Conservation (phyloP, 257 asterid species). For the Nicotiana benthamiana region DNA sequence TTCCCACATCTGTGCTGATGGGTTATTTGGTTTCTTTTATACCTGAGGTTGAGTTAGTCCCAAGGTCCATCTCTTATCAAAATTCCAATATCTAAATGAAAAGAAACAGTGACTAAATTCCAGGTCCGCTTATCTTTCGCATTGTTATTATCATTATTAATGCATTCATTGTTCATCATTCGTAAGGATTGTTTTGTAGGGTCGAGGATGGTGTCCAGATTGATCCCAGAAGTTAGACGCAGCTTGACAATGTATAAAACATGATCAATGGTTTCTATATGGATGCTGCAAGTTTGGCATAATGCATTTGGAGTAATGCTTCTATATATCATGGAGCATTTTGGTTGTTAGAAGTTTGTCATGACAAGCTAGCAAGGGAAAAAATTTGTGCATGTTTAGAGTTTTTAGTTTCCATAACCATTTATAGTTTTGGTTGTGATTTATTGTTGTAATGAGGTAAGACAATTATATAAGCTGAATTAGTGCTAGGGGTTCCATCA, state of each 20-base stretch:
- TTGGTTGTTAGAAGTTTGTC: neutral
- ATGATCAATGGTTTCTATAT: neutral
- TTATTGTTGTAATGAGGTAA: neutral
- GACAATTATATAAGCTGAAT: neutral
- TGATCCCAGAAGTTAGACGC: neutral
- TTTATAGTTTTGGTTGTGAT: neutral
- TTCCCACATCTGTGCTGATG: too few relatives aligned
- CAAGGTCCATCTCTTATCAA: neutral
- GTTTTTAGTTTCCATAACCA: neutral
- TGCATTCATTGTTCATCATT: neutral
- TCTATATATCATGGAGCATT: too few relatives aligned
- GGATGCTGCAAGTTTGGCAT: neutral
- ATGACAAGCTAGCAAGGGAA: neutral
- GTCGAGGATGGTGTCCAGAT: neutral
- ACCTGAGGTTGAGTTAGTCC: too few relatives aligned
- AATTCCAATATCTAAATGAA: neutral
- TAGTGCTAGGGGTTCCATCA: neutral
- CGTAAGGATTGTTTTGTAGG: neutral
- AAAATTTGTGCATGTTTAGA: neutral
- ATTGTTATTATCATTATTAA: neutral
- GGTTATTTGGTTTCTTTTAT: too few relatives aligned
- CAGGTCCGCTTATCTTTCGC: neutral
- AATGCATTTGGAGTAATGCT: too few relatives aligned
- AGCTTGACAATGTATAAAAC: neutral
- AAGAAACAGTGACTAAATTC: neutral